Evolutionary conservation across 768 basidiomycete species (phyloP), one percentile per base, ranked within the genome.

Genomic region (Boletellus emodensis): DNA sequence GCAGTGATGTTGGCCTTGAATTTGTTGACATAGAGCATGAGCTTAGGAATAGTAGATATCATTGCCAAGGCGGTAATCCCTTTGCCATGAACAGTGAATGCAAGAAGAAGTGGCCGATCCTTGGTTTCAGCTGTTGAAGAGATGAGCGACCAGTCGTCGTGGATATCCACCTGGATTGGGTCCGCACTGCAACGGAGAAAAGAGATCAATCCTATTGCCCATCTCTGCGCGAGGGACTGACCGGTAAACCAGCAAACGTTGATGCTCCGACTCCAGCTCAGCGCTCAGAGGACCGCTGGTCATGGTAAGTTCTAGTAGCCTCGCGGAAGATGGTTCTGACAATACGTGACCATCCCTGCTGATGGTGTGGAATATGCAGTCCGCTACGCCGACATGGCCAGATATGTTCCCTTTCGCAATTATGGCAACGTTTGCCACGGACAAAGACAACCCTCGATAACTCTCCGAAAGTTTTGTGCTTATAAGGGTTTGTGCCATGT

Each of bases 111-210:
- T 26, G 80, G 79, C n/a, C 71, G 59, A 34, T 80, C 73, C 43
- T 73, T 70, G 10, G 70, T 63, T 34, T 74, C 62, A n/a, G 66
- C 55, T 40, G 64, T 57, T 6, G 75, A 56, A 15, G 73, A 72
- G 38, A 76, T 72, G 39, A 69, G 68, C 4, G 84, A 80, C 92
- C 92, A 94, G 61, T 94, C 89, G 56, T 94, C 92, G 56, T 74
- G 81, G 45, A 92, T 82, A 47, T 79, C 79, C 41, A 92, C 75
- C 56, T 80, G 74, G 32, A 94, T 66, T 1, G 92, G 92, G 60
- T 92, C 87, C 26, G 89, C 85, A 20, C 90, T 90, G 50, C 20
- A 45, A 43, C 20, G 10, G 44, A 15, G 3, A 26, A 32, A 7
- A 41, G 15, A 44, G 33, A 32, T 63, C 22, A 61, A 32, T 43